Conservation (phyloP, 202 grass and related monocot species). For the Zoysia matrella region DNA sequence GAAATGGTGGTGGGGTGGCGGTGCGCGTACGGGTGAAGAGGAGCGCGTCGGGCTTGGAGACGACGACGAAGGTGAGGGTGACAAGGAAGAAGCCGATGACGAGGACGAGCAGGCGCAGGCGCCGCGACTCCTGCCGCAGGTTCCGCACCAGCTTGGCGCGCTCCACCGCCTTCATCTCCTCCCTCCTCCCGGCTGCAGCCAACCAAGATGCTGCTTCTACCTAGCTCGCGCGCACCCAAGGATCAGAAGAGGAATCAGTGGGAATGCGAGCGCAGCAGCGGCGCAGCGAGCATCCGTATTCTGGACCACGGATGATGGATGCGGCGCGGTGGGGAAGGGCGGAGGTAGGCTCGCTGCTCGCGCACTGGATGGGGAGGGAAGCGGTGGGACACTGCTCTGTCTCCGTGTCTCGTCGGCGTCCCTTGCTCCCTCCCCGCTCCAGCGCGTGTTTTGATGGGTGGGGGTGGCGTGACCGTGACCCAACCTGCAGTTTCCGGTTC, state of each 20-base stretch:
- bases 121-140: constrained; percentile 73
- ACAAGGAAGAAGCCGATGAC: constrained; percentile 91
- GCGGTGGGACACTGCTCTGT: too few relatives aligned
- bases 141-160: constrained; percentile 74
- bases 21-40: constrained; percentile 53
- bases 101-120: constrained; percentile 70
- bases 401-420: too few relatives aligned
- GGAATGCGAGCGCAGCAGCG: not conserved
- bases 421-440: too few relatives aligned
- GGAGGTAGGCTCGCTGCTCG: too few relatives aligned
- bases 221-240: not conserved
- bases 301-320: too few relatives aligned
- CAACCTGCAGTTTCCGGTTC: too few relatives aligned
- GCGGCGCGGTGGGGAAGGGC: too few relatives aligned
- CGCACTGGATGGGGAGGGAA: too few relatives aligned
- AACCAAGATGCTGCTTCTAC: not conserved
- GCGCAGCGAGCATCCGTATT: too few relatives aligned
- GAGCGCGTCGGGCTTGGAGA: constrained; percentile 78
- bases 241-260: constrained; percentile 1
- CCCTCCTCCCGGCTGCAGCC: not conserved
- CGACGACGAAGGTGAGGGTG: constrained; percentile 83
- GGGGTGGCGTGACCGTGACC: too few relatives aligned
- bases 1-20: not conserved
- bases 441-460: too few relatives aligned
- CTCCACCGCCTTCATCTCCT: constrained; percentile 70